A percentile compares a stretch with the other conserved stretches of the same genome.
Evolutionary conservation across 1,284 basidiomycete genomes (phyloP).

Genomic region (Veloporphyrellus conicus): DNA sequence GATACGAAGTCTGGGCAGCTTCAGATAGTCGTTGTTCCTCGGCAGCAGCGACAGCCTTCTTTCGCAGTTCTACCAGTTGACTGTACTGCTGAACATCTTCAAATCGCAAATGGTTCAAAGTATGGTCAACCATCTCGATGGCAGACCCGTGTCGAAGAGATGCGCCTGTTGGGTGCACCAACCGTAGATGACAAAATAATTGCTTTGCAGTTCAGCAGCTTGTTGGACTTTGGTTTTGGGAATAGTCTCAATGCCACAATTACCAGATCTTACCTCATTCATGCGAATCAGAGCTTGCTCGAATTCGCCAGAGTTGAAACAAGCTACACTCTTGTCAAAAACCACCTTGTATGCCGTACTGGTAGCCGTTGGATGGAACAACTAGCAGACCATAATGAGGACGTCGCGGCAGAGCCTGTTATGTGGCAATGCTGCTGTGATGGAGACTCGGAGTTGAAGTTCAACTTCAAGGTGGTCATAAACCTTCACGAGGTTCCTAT

Average conservation of each 20-base stretch:
- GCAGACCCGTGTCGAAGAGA: constrained; percentile 45
- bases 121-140: constrained; percentile 45
- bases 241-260: background rate
- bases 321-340: constrained; percentile 42
- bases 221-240: constrained; percentile 23
- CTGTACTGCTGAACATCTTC: constrained; percentile 37
- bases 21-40: too few relatives aligned
- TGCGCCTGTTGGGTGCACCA: constrained; percentile 55
- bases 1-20: too few relatives aligned
- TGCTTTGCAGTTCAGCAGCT: constrained; percentile 47
- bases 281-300: constrained; percentile 43
- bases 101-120: constrained; percentile 39
- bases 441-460: too few relatives aligned
- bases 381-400: too few relatives aligned
- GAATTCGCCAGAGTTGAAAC: constrained; percentile 39
- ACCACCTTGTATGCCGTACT: constrained; percentile 38
- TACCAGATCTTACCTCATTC: constrained; percentile 34
- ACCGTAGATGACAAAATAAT: constrained; percentile 53
- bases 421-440: too few relatives aligned
- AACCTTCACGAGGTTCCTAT: too few relatives aligned
- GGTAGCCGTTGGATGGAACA: constrained; percentile 6
- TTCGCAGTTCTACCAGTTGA: constrained; percentile 38
- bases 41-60: too few relatives aligned
- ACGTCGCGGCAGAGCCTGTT: too few relatives aligned
- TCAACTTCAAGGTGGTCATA: too few relatives aligned